Base-by-base conservation (phyloP, 805 yeast species). In the Blastobotrys robertii region DNA sequence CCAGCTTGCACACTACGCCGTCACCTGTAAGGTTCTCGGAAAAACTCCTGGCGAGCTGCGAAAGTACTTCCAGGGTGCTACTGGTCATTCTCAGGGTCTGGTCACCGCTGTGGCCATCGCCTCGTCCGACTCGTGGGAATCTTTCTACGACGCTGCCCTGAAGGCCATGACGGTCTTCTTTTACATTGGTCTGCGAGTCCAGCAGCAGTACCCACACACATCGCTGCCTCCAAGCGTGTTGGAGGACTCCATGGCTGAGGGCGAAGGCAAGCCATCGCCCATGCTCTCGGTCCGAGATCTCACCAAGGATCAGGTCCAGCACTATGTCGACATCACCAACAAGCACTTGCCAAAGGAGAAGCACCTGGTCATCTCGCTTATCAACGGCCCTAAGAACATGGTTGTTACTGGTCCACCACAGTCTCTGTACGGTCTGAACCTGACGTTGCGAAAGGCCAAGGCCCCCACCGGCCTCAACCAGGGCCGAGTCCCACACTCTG, bases 381-480 rank as follows among this genome's bases (percentile, higher is more conserved):
- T 88, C 55, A 92, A 92, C 62, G 98, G 98, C 64, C 95, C 95
- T 38, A 78, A 95, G 69, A 85, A 87, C 66, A 74, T 87, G 68
- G 98, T 92, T 44, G 87, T 90, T 38, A 77, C 94, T 15, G 99
- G 99, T 64, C 98, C 97, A 39, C 97, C 99, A 44, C 95, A 88
- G 73, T 87, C 97, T 2, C 72, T 92, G 49, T 92, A 90, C 57
- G 99, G 99, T 72, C 76, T 92, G 57, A 88, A 88, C 67, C 74
- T 92, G 59, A 76, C 90, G 48, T 73, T 92, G 64, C 81, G 98
- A 73, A 84, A 85, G 68, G 86, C 86, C 46, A 92, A 92, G 69
- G 97, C 97, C 40, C 84, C 94, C 37, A 70, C 92, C 38, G 97
- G 97, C 44, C 75, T 85, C 55, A 95, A 90, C 60, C 98, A 92